Conservation (phyloP, 2,329 filamentous ascomycete genomes). For the Helotiales sp. region DNA sequence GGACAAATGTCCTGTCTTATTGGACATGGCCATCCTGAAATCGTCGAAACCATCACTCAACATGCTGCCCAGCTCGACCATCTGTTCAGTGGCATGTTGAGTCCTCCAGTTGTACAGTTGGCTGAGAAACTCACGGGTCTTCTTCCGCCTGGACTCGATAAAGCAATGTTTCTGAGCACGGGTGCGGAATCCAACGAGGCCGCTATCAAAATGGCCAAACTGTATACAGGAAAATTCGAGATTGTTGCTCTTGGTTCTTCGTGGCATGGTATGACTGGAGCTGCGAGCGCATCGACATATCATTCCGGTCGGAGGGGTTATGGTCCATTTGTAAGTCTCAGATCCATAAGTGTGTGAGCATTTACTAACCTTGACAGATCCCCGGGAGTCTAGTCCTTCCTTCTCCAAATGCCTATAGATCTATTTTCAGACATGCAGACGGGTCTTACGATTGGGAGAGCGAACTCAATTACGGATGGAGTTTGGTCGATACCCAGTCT, state of each 20-base stretch:
- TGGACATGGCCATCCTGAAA: constrained; percentile 62
- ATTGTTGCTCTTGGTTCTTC: constrained; percentile 63
- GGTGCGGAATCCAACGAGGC: constrained; percentile 64
- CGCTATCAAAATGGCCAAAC: constrained; percentile 68
- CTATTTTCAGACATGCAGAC: constrained; percentile 62
- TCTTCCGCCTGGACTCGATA: constrained; percentile 56
- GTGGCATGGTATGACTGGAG: constrained; percentile 66
- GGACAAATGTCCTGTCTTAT: constrained; percentile 65
- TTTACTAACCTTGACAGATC: constrained; percentile 43
- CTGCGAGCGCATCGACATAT: constrained; percentile 58
- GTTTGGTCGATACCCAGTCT: constrained; percentile 62
- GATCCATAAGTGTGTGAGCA: not conserved
- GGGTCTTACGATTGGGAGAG: constrained; percentile 69
- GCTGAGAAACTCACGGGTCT: constrained; percentile 55
- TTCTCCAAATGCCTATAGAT: constrained; percentile 65
- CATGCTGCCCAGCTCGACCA: constrained; percentile 60
- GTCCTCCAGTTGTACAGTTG: constrained; percentile 60
- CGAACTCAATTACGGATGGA: constrained; percentile 67
- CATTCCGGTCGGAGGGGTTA: constrained; percentile 55
- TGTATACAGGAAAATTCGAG: constrained; percentile 68
- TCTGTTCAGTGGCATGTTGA: constrained; percentile 63
- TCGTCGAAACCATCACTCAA: constrained; percentile 56
- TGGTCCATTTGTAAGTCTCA: constrained; percentile 44
- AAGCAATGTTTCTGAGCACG: constrained; percentile 62
- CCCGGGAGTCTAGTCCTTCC: constrained; percentile 64